These are phyloP conservation scores for Chionographis japonica DNA, from an alignment of 106 monocot species.

Conservation along the genomic window DNA sequence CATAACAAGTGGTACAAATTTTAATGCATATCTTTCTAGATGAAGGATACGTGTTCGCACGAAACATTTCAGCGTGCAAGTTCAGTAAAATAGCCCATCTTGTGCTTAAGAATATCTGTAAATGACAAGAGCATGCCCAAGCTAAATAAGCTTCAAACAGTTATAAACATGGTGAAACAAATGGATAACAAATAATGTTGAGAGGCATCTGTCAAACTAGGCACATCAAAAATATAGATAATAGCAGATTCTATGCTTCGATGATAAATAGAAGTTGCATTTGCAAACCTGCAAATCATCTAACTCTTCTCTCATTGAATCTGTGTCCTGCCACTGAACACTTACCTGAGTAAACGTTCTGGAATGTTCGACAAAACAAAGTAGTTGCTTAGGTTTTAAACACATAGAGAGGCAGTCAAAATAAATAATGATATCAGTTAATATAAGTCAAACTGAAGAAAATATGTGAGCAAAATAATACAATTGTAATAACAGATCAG, in stretches of 20 bases:
- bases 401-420: background rate
- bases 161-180: background rate
- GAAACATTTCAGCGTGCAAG: conserved; percentile 97
- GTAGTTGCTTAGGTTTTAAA: background rate
- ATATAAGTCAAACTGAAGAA: too few relatives aligned
- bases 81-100: conserved; percentile 98
- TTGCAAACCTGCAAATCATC: conserved; percentile 87
- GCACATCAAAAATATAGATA: background rate
- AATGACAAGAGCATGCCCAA: conserved; percentile 4
- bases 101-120: conserved; percentile 98
- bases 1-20: background rate
- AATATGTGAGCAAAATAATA: too few relatives aligned
- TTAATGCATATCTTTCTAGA: background rate
- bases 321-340: conserved; percentile 93
- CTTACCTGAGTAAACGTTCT: conserved; percentile 99
- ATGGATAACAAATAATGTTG: background rate
- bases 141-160: conserved; percentile 3
- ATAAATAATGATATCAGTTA: background rate
- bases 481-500: too few relatives aligned
- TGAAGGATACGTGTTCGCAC: conserved; percentile 89
- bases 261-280: conserved; percentile 1
- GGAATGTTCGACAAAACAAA: conserved; percentile 7
- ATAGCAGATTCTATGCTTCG: background rate
- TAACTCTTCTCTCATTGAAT: conserved; percentile 95
- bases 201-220: background rate